Percentiles rank a stretch among this genome's conserved stretches.
These are phyloP conservation scores for Pseudisothecium myosuroides DNA, from an alignment of 225 moss, liverwort and hornwort genomes.

Conservation along the genomic window DNA sequence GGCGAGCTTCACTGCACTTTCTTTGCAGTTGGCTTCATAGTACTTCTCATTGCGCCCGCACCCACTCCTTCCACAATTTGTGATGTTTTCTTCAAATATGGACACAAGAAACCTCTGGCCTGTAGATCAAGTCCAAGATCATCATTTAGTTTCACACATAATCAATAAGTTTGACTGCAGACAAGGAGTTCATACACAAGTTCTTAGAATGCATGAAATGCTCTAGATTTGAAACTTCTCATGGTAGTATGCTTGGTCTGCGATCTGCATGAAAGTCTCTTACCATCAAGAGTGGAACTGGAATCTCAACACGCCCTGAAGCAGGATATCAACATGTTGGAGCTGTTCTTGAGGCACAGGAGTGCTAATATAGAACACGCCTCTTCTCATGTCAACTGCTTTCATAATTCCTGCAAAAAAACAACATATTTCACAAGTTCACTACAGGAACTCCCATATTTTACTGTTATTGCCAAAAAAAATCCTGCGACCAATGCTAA, in stretches of 20 bases:
- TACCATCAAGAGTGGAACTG: constrained; percentile 67
- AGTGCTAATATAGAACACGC: constrained; percentile 58
- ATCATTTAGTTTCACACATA: no score
- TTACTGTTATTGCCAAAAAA: not conserved
- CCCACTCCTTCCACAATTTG: constrained; percentile 73
- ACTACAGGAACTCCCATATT: not conserved
- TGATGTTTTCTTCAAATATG: constrained; percentile 52
- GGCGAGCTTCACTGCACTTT: constrained; percentile 10
- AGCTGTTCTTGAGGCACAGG: constrained; percentile 49
- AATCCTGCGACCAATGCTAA: not conserved
- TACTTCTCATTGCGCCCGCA: constrained; percentile 57
- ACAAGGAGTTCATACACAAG: not conserved
- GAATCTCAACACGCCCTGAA: constrained; percentile 68
- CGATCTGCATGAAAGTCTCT: not conserved
- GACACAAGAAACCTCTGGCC: constrained; percentile 61
- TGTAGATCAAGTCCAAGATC: constrained; percentile 15
- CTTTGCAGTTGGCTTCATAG: not conserved
- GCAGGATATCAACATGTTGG: constrained; percentile 45
- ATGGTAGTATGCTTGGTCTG: not conserved
- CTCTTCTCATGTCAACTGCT: constrained; percentile 50
- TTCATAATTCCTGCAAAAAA: constrained; percentile 57
- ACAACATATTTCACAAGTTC: not conserved
- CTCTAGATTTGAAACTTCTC: not conserved
- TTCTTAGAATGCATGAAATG: not conserved
- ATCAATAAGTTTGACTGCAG: not conserved